Evolutionary conservation across 352 stramenopile species (phyloP), one percentile per base, ranked within the genome.

Genomic region (Globisporangium paddicum): DNA sequence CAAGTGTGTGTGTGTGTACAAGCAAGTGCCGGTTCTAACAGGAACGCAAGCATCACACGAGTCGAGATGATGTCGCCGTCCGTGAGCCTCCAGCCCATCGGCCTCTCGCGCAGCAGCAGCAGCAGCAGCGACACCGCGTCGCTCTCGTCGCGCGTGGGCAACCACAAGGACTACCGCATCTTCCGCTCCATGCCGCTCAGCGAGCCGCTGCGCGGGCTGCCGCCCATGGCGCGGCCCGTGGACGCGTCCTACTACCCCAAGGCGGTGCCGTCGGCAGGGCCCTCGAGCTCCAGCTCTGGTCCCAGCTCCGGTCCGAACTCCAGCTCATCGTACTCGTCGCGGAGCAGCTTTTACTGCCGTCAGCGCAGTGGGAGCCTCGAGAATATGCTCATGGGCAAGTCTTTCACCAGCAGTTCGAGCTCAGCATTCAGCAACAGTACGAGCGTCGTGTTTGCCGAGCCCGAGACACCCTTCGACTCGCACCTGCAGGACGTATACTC

Each of bases 401-500:
- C 46, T 9, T 42, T 19, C 8, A 61, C 48, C 38, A 28, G n/a
- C n/a, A 58, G 30, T n/a, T n/a, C n/a, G n/a, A n/a, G n/a, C n/a
- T n/a, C 19, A 44, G 38, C 37, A 42, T 34, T 34, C 9, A 52
- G 47, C 7, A 34, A 19, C 16, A 50, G 19, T 16, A 53, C n/a
- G n/a, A n/a, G 37, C 28, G 25, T 32, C 3, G 46, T 52, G 46
- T 52, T 37, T 23, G 46, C 46, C 1, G 59, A 55, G 23, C 51
- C 59, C 11, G 70, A 71, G 50, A 77, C 77, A 5, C 81, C 81
- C 2, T 90, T 90, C 59, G 81, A 90, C 35, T 42, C 72, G 53
- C 81, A 90, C 63, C 46, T 90, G 30, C 65, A 86, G 50, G 75
- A 78, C 19, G 79, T 90, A 7, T 90, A 90, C 60, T 66, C 72